phyloP scores from a whole-genome alignment of 192 early-diverging fungal species.

The Haplosporangium gracile region DNA sequence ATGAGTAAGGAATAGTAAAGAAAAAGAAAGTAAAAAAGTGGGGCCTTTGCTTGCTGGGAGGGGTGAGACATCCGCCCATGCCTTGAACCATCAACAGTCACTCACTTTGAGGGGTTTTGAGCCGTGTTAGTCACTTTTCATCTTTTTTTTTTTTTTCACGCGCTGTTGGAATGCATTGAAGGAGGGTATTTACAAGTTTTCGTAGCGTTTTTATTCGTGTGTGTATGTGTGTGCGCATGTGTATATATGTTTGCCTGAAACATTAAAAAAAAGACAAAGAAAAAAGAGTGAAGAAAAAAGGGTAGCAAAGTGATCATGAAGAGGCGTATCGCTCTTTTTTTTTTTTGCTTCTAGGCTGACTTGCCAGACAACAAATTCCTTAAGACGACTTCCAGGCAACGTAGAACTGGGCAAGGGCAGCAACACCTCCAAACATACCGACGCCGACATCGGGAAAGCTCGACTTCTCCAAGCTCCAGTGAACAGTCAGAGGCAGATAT shows the following conservation, averaged over 20 bases:
- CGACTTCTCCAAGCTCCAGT: constrained; percentile 91
- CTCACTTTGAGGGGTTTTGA: no score
- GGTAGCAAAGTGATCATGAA: constrained; percentile 4
- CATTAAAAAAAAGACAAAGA: neutral
- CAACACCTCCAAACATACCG: constrained; percentile 94
- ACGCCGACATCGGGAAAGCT: constrained; percentile 94
- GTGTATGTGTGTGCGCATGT: neutral
- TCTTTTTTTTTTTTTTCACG: neutral
- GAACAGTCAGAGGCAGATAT: constrained; percentile 91
- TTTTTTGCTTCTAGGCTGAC: neutral
- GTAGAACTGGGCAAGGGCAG: constrained; percentile 86
- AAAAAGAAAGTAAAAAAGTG: neutral
- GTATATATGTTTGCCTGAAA: neutral
- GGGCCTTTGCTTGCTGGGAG: no score
- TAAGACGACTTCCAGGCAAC: constrained; percentile 83
- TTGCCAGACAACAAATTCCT: neutral
- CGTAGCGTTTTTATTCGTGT: neutral
- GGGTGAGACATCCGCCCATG: neutral
- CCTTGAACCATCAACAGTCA: neutral
- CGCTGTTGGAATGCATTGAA: neutral
- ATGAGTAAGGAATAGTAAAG: neutral
- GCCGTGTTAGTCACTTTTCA: neutral
- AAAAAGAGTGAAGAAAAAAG: neutral
- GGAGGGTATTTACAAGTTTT: neutral
- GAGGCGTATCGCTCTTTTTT: neutral